Evolutionary conservation across 768 basidiomycete genomes (phyloP), one percentile per base, ranked within the genome.

Genomic region (Tulasnella sp.): DNA sequence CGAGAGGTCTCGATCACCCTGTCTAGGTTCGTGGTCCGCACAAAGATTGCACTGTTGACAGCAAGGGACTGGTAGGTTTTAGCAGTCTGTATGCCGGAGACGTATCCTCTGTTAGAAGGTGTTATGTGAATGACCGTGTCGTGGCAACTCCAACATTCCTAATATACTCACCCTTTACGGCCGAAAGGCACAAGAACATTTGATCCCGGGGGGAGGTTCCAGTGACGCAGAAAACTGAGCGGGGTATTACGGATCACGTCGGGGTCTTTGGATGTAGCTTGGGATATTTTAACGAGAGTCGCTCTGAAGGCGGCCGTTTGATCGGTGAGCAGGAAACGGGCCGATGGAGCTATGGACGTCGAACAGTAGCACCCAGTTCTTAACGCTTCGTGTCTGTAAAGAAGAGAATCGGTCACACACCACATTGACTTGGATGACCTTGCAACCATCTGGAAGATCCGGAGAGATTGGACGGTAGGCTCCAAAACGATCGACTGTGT

Each of bases 371-470:
- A n/a, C n/a, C n/a, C n/a, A n/a, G n/a, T n/a, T n/a, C n/a, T n/a
- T n/a, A n/a, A n/a, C n/a, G n/a, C n/a, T n/a, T n/a, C n/a, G n/a
- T n/a, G n/a, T n/a, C n/a, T n/a, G n/a, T n/a, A n/a, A n/a, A n/a
- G n/a, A n/a, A n/a, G n/a, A n/a, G n/a, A n/a, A n/a, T n/a, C n/a
- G n/a, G n/a, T n/a, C n/a, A n/a, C n/a, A n/a, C n/a, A n/a, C n/a
- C n/a, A n/a, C n/a, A n/a, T 51, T 59, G 11, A 59, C 58, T 50
- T 50, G 58, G 15, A 32, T 49, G 17, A 59, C 58, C 21, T 26
- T 3, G 34, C 58, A 59, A 15, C 47, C 58, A 47, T 21, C 19
- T 13, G 58, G 58, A 4, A 59, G 8, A 7, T 49, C 29, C 0
- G 4, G 24, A 13, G 58, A 26, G 29, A 59, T 51, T 23, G 34